phyloP scores from a whole-genome alignment of 352 stramenopile species.

The Phytophthora pisi region DNA sequence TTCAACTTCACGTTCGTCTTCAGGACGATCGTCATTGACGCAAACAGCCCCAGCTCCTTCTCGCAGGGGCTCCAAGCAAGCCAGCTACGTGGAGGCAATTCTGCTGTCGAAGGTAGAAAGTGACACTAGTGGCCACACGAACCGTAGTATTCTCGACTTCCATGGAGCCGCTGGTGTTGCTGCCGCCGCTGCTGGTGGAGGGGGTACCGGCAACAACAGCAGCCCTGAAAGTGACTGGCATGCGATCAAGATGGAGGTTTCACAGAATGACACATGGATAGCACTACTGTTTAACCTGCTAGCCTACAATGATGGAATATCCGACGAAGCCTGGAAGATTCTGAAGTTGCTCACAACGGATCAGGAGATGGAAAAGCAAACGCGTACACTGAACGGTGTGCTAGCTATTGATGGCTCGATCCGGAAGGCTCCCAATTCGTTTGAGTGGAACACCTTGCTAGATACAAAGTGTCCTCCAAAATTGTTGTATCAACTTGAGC shows the following conservation, averaged over 20 bases:
- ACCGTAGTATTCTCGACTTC: conserved; percentile 50
- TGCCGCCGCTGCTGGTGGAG: conserved; percentile 31
- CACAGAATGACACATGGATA: conserved; percentile 48
- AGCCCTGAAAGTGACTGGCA: conserved; percentile 71
- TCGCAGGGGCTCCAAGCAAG: conserved; percentile 32
- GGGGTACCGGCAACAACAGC: conserved; percentile 45
- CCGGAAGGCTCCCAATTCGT: conserved; percentile 36
- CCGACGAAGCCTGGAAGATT: conserved; percentile 80
- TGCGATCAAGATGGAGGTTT: conserved; percentile 68
- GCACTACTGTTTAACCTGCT: conserved; percentile 59
- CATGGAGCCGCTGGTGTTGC: conserved; percentile 35
- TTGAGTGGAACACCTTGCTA: conserved; percentile 69
- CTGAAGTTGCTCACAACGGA: conserved; percentile 74
- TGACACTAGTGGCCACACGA: conserved; percentile 60
- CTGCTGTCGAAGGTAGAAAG: conserved; percentile 69
- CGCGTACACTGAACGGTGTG: conserved; percentile 64
- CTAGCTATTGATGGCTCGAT: conserved; percentile 79
- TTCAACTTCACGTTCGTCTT: conserved; percentile 20
- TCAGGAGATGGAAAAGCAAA: conserved; percentile 71
- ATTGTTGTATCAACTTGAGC: conserved; percentile 70
- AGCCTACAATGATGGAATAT: conserved; percentile 48
- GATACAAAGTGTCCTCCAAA: conserved; percentile 64
- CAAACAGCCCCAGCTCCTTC: conserved; percentile 35
- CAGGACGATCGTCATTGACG: conserved; percentile 26
- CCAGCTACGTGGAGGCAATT: conserved; percentile 60